These are phyloP conservation scores for Tylopilus felleus DNA, from an alignment of 768 basidiomycete genomes.

Conservation along the genomic window DNA sequence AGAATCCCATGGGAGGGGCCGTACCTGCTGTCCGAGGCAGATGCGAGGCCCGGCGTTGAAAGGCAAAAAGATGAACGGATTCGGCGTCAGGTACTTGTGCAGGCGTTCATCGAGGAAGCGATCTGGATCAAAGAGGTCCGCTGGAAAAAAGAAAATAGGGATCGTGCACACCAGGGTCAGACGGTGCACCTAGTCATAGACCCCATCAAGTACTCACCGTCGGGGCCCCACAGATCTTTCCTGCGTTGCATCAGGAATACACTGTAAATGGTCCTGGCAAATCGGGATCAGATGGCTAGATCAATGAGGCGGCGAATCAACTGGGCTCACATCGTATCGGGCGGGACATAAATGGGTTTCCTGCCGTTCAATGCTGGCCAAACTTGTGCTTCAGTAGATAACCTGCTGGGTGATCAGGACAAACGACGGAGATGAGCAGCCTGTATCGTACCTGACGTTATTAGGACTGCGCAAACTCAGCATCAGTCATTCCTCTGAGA, in stretches of 20 bases:
- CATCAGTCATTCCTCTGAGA: background rate
- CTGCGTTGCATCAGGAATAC: conserved; percentile 38
- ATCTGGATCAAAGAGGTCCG: conserved; percentile 55
- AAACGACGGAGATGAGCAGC: too few relatives aligned
- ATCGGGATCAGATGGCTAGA: background rate
- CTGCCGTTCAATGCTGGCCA: conserved; percentile 27
- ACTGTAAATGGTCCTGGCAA: conserved; percentile 11
- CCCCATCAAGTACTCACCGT: conserved; percentile 21
- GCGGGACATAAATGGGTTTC: conserved; percentile 53
- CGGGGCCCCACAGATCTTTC: conserved; percentile 38
- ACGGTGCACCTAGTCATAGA: background rate
- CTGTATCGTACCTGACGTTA: conserved; percentile 18
- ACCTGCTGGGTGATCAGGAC: conserved; percentile 12
- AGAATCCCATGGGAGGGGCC: background rate
- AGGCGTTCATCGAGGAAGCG: conserved; percentile 59
- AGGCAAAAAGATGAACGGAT: conserved; percentile 67
- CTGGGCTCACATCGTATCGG: conserved; percentile 26
- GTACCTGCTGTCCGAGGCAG: conserved; percentile 51
- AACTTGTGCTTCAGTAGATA: conserved; percentile 12
- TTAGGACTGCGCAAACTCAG: conserved; percentile 18
- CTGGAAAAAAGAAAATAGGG: conserved; percentile 4
- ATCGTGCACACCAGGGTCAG: background rate
- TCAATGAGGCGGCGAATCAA: background rate
- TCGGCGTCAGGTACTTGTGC: conserved; percentile 49
- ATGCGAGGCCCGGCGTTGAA: conserved; percentile 69